Evolutionary conservation across 768 basidiomycete species (phyloP), one percentile per base, ranked within the genome.

Genomic region (Rossbeevera mucosa): DNA sequence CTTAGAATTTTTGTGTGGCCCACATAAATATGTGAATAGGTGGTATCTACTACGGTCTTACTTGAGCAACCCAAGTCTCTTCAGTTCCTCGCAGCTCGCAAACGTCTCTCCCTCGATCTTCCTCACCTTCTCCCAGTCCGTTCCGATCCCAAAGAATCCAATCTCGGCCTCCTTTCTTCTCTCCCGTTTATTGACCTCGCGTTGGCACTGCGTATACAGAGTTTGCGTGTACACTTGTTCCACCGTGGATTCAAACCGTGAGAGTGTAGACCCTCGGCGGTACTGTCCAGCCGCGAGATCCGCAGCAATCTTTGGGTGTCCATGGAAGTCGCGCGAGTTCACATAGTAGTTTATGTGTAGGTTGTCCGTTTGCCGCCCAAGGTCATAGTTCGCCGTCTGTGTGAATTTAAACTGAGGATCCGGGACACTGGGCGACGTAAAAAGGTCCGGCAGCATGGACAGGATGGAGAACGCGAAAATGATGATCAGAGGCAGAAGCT

Each of bases 71-170:
- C 86, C 83, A 62, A 87, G 64, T 64, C 74, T 69, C 69, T 75
- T 83, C 64, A 94, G 72, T 70, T 84, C 83, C 54, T 92, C 88
- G 64, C 94, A 97, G 60, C 80, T 84, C 53, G 78, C 76, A 44
- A 92, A 76, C 31, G 75, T 78, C 73, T 94, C 87, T 26, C 70
- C 71, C 46, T 88, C 80, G 48, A 96, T 86, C 58, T 71, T 68
- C 66, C 77, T 75, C 53, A 98, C 87, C 71, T 91, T 90, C 28
- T 92, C 86, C 88, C 90, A 92, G 65, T 98, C 89, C 11, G 92
- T 89, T 26, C 93, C 91, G 49, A 96, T 74, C 5, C 94, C 95
- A 67, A 97, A 94, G 55, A 96, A 69, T 5, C 95, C 95, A 33
- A 89, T 70, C 61, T 92, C 86, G 8, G 80, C 76, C 48, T 94